Percentiles rank a stretch among this genome's conserved stretches.
Evolutionary conservation across 164 flowering plant species (phyloP).

Genomic region (Dillenia turbinata): DNA sequence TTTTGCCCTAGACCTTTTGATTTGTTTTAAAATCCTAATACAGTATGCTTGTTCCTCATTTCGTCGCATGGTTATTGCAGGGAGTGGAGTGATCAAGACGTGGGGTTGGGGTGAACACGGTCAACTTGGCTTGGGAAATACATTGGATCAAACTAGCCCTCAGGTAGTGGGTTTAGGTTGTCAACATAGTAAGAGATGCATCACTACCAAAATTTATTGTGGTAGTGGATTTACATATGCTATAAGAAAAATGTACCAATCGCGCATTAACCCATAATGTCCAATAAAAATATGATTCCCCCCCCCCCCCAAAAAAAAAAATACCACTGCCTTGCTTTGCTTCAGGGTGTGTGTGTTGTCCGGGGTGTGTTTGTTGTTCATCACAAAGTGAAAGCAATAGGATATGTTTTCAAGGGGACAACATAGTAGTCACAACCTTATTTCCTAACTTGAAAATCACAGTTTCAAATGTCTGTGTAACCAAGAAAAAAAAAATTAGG

Average conservation of each 20-base stretch:
- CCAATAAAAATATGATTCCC: too few species aligned
- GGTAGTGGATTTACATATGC: constrained; percentile 89
- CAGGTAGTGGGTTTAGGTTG: constrained; percentile 36
- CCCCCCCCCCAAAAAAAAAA: too few species aligned
- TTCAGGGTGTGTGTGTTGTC: too few species aligned
- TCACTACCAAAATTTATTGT: constrained; percentile 40
- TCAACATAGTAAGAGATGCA: neutral
- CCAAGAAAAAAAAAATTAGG: too few species aligned
- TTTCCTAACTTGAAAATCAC: too few species aligned
- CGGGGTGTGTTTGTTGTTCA: too few species aligned
- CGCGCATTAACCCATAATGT: too few species aligned
- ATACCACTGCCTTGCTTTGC: too few species aligned
- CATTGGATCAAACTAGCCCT: constrained; percentile 51
- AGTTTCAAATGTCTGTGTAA: too few species aligned
- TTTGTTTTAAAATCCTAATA: constrained; percentile 3
- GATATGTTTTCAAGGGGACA: too few species aligned
- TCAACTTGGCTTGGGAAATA: constrained; percentile 79
- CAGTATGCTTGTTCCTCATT: neutral
- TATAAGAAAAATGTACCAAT: constrained; percentile 10
- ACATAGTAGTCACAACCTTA: too few species aligned
- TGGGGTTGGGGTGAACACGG: constrained; percentile 99
- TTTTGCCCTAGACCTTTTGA: neutral
- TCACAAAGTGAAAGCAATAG: too few species aligned
- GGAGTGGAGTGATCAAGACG: constrained; percentile 47
- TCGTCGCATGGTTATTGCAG: constrained; percentile 28